A percentile compares a stretch with the other conserved stretches of the same genome.
phyloP scores from a whole-genome alignment of 257 asterid genomes.

The Nicotiana benthamiana region DNA sequence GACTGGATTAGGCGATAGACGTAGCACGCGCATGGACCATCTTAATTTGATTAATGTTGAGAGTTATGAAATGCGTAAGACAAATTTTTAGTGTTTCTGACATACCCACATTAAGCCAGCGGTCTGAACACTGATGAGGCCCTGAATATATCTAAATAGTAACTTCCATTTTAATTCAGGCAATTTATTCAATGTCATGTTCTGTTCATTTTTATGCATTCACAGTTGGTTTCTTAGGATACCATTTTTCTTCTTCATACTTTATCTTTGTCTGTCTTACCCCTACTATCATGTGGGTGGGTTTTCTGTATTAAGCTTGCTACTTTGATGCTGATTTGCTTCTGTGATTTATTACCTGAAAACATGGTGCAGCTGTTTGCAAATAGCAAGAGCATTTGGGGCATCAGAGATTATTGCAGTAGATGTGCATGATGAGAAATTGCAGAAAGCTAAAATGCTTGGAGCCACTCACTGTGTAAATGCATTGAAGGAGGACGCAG shows the following conservation, averaged over 20 bases:
- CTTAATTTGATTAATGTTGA: background rate
- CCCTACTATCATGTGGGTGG: background rate
- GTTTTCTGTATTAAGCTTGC: background rate
- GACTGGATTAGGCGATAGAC: background rate
- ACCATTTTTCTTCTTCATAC: background rate
- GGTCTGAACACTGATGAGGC: background rate
- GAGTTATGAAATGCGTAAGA: background rate
- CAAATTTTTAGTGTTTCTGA: background rate
- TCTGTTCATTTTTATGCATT: background rate
- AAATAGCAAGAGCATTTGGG: conserved; percentile 96
- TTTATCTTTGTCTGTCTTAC: background rate
- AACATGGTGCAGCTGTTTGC: conserved; percentile 71
- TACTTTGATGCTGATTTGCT: background rate
- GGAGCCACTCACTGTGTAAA: conserved; percentile 92
- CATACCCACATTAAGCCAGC: background rate
- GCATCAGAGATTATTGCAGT: conserved; percentile 96
- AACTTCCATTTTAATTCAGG: background rate
- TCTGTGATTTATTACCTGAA: conserved; percentile 23
- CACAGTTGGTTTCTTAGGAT: background rate
- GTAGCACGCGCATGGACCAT: background rate
- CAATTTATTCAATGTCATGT: background rate
- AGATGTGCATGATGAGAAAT: conserved; percentile 89
- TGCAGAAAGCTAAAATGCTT: conserved; percentile 62
- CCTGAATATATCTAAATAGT: background rate
- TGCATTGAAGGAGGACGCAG: conserved; percentile 69